These are phyloP conservation scores for Phyllosticta citriasiana DNA, from an alignment of 2,329 filamentous ascomycete genomes.

Conservation along the genomic window DNA sequence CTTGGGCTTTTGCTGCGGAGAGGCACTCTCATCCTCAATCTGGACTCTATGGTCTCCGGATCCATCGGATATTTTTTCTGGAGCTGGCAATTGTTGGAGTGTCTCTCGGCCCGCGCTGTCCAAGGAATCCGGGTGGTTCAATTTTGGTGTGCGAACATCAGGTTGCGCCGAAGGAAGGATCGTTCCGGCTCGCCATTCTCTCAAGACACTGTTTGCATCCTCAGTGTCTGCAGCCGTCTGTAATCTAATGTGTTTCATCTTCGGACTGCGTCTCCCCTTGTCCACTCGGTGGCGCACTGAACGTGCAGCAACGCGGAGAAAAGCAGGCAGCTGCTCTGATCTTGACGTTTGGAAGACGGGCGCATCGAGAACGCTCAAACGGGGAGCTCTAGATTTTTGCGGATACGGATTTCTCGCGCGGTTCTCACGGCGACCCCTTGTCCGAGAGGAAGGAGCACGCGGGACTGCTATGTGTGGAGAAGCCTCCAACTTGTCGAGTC, in stretches of 20 bases:
- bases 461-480: not conserved
- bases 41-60: not conserved
- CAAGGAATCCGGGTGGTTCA: not conserved
- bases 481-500: constrained; percentile 1
- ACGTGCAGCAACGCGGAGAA: constrained; percentile 47
- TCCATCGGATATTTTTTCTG: not conserved
- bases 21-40: no score
- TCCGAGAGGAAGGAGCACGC: not conserved
- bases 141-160: not conserved
- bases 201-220: constrained; percentile 42
- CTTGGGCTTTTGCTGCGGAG: not conserved
- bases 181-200: constrained; percentile 41
- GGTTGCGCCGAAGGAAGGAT: constrained; percentile 16
- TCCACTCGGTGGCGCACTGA: constrained; percentile 39
- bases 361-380: constrained; percentile 44
- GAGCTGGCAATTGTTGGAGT: constrained; percentile 2
- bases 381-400: constrained; percentile 16
- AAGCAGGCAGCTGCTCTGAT: constrained; percentile 33
- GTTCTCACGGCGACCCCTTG: not conserved
- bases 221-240: constrained; percentile 43
- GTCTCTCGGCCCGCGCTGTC: constrained; percentile 11
- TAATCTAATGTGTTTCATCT: constrained; percentile 42
- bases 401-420: not conserved
- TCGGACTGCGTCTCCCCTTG: constrained; percentile 42
- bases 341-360: not conserved